phyloP scores from a whole-genome alignment of 306 rosid genomes.

The Quercus glauca region DNA sequence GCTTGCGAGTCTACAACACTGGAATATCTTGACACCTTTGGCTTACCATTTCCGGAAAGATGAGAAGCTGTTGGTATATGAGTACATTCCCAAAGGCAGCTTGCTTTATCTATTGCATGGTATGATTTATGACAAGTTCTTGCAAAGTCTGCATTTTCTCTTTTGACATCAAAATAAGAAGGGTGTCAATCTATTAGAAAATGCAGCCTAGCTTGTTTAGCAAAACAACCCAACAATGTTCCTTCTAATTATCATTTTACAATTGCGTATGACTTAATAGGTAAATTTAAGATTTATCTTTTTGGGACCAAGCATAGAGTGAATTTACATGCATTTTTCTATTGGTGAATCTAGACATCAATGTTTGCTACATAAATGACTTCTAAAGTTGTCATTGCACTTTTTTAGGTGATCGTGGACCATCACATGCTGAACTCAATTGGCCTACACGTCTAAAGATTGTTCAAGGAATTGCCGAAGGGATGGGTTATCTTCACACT shows the following conservation, averaged over 20 bases:
- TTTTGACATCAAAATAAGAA: too few species aligned
- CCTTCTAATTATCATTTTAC: too few species aligned
- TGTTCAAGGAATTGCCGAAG: constrained; percentile 64
- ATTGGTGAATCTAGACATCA: too few species aligned
- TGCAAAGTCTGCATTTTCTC: not conserved
- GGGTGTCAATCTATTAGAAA: too few species aligned
- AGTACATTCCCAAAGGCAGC: constrained; percentile 64
- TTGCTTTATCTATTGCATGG: constrained; percentile 60
- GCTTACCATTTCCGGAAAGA: constrained; percentile 70
- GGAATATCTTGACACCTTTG: constrained; percentile 66
- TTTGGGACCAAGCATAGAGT: too few species aligned
- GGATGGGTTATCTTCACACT: constrained; percentile 53
- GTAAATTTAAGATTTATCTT: too few species aligned
- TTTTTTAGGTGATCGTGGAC: constrained; percentile 64
- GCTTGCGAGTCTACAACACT: constrained; percentile 38
- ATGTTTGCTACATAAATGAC: too few species aligned
- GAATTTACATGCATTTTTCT: too few species aligned
- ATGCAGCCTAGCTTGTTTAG: too few species aligned
- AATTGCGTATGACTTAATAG: too few species aligned
- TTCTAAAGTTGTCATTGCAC: not conserved
- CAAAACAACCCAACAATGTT: too few species aligned
- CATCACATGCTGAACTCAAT: constrained; percentile 49
- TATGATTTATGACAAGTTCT: constrained; percentile 1
- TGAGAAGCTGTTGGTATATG: constrained; percentile 58
- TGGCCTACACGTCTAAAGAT: constrained; percentile 67